Base-by-base conservation (phyloP, 1,284 basidiomycete genomes). In the Hymenochaete sp. region DNA sequence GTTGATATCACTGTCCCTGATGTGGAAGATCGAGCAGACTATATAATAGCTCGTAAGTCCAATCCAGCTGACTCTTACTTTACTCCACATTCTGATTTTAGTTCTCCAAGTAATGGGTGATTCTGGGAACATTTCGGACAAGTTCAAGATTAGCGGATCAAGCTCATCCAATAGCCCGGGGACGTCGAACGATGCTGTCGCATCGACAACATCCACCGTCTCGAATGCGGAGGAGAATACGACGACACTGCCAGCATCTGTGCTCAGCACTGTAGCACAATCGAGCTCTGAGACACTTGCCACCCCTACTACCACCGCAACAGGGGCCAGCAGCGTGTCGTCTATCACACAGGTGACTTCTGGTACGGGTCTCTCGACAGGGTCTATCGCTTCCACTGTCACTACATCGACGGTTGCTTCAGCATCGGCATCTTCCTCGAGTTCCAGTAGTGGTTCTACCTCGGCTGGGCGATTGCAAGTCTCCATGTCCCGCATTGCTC, bases 61-160 rank as follows among this genome's bases (percentile, higher is more conserved):
- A 13, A 3, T 41, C 27, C 39, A 38, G 18, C 25, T n/a, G 19
- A n/a, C 35, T 11, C 16, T 33, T 42, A 14, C 19, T 7, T 33
- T 14, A 38, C 22, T 13, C 16, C 18, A 19, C 14, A 7, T 31
- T 9, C 31, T 5, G 27, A 38, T 32, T 29, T 10, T 37, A 13
- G 22, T 5, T 9, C 33, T 31, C 22, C 11, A 45, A 70, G 68
- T 70, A 36, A 55, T 68, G 25, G 67, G 67, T 5, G 66, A 70
- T 53, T 70, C 68, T 21, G 68, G 67, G 22, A 70, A 70, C 56
- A 58, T 55, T 26, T 68, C 67, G 45, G 63, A 64, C 9, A 48
- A 43, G 44, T 70, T 70, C 55, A 59, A 58, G 41, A 66, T 66
- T 47, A 26, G 13, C 16, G 42, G 31, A 11, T 32, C 37, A 2